Evolutionary conservation across 2,329 filamentous ascomycete genomes (phyloP).

Genomic region (Exophiala mesophila): DNA sequence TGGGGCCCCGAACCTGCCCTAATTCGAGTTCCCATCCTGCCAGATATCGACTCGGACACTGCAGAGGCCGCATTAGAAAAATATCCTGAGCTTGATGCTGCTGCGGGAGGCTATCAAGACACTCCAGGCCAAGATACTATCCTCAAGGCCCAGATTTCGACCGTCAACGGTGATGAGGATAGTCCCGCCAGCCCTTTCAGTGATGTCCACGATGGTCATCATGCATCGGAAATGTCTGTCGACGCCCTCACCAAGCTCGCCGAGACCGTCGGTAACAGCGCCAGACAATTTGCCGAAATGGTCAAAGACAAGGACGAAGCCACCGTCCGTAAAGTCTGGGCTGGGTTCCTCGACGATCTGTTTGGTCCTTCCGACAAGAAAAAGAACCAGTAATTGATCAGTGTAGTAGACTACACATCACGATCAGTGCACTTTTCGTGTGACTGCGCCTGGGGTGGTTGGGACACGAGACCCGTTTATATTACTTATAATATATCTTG

Average conservation of each 20-base stretch:
- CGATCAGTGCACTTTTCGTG: background rate
- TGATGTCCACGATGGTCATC: conserved; percentile 54
- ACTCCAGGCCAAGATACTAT: conserved; percentile 30
- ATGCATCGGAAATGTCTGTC: conserved; percentile 44
- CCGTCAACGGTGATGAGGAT: conserved; percentile 31
- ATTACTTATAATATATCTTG: too few relatives aligned
- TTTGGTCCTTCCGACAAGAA: conserved; percentile 36
- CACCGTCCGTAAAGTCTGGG: conserved; percentile 42
- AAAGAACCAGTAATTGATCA: conserved; percentile 14
- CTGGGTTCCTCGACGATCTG: conserved; percentile 47
- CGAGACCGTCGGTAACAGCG: conserved; percentile 42
- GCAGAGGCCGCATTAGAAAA: conserved; percentile 25
- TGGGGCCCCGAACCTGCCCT: conserved; percentile 31
- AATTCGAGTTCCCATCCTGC: conserved; percentile 49
- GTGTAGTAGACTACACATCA: background rate
- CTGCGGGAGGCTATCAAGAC: conserved; percentile 27
- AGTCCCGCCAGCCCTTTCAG: conserved; percentile 50
- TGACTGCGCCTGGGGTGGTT: too few relatives aligned
- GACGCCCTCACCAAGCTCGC: conserved; percentile 52
- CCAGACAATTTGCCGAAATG: conserved; percentile 33
- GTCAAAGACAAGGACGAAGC: conserved; percentile 40
- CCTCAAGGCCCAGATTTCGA: conserved; percentile 55
- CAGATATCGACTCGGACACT: conserved; percentile 34
- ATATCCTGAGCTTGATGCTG: conserved; percentile 24
- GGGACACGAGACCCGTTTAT: too few relatives aligned